Evolutionary conservation across 2,329 filamentous ascomycete genomes (phyloP).

Genomic region (Ceratocystis eucalypticola): DNA sequence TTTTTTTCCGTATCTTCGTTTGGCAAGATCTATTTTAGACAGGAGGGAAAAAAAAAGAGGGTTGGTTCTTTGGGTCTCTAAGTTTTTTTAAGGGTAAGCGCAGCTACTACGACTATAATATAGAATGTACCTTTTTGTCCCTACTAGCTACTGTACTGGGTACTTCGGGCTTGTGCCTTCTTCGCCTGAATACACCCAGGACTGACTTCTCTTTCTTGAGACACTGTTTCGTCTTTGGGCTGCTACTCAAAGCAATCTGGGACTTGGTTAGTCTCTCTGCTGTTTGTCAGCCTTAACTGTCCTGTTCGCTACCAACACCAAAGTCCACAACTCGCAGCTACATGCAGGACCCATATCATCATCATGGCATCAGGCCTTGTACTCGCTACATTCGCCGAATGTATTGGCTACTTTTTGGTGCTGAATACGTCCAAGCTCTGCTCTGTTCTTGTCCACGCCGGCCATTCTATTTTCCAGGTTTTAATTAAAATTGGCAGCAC

Average conservation of each 20-base stretch:
- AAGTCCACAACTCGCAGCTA: neutral
- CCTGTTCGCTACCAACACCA: neutral
- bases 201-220: too few species aligned
- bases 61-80: neutral
- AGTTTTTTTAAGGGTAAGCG: neutral
- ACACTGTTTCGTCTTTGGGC: too few species aligned
- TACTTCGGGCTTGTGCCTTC: too few species aligned
- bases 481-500: neutral
- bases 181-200: too few species aligned
- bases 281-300: neutral
- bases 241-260: too few species aligned
- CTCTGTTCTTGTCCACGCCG: neutral
- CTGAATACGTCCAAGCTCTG: conserved; percentile 6
- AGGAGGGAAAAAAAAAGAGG: conserved; percentile 11
- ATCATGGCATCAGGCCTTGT: neutral
- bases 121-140: too few species aligned
- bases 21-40: neutral
- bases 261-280: neutral
- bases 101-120: too few species aligned
- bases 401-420: neutral
- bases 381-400: too few species aligned
- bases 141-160: too few species aligned
- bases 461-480: neutral
- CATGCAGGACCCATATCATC: neutral
- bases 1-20: conserved; percentile 9